Evolutionary conservation across 768 basidiomycete species (phyloP).

Genomic region (Sporobolomyces phaffii): DNA sequence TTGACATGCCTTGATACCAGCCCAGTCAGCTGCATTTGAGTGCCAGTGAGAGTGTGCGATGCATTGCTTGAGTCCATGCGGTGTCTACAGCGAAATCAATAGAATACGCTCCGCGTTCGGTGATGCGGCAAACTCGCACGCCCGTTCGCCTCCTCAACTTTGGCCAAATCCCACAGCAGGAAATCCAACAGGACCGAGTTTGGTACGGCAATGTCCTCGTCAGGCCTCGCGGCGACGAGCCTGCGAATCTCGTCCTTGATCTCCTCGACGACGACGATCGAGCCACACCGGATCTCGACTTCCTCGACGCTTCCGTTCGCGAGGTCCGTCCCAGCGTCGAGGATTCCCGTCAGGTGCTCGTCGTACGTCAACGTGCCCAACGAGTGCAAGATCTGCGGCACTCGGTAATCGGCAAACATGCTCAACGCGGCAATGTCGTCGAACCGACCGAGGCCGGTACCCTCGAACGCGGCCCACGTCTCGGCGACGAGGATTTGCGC

Average conservation of each 20-base stretch:
- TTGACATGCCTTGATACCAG: too few relatives aligned
- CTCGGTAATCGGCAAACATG: conserved; percentile 89
- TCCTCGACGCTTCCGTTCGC: conserved; percentile 62
- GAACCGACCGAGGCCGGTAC: conserved; percentile 1
- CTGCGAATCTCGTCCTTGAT: conserved; percentile 20
- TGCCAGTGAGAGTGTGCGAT: too few relatives aligned
- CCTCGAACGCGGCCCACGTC: conserved; percentile 64
- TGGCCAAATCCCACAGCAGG: conserved; percentile 73
- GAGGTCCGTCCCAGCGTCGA: conserved; percentile 53
- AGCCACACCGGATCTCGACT: conserved; percentile 54
- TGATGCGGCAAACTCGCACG: conserved; percentile 19
- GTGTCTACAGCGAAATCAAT: background rate
- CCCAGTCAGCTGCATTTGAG: too few relatives aligned
- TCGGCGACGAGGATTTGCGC: conserved; percentile 88
- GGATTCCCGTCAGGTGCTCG: conserved; percentile 53
- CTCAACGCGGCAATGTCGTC: conserved; percentile 65
- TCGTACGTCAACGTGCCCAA: conserved; percentile 70
- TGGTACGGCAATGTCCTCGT: background rate
- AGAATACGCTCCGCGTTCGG: conserved; percentile 22
- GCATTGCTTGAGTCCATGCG: too few relatives aligned
- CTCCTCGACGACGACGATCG: conserved; percentile 60
- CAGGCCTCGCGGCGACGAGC: conserved; percentile 5
- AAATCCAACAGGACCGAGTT: conserved; percentile 64
- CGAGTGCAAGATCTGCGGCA: conserved; percentile 84
- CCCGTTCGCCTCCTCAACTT: conserved; percentile 32